Evolutionary conservation across 768 basidiomycete species (phyloP).

Genomic region (Kwoniella sp.): DNA sequence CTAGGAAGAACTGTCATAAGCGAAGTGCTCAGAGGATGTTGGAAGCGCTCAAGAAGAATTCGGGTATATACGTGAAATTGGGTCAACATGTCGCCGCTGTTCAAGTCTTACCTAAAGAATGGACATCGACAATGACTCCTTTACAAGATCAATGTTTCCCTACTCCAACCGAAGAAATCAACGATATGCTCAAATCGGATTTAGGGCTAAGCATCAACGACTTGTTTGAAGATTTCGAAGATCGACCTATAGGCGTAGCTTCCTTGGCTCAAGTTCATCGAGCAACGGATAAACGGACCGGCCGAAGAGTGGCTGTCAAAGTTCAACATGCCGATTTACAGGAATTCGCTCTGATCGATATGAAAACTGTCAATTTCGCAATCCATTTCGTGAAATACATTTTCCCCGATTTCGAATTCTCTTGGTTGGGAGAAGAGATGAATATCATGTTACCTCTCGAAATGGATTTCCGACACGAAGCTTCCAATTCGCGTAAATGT

Average conservation of each 20-base stretch:
- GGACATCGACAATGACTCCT: slow-evolving; percentile 61
- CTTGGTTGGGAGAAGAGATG: slow-evolving; percentile 95
- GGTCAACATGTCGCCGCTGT: slow-evolving; percentile 82
- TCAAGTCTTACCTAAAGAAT: slow-evolving; percentile 65
- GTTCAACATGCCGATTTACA: slow-evolving; percentile 87
- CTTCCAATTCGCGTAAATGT: slow-evolving; percentile 75
- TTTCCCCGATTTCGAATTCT: slow-evolving; percentile 95
- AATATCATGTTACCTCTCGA: slow-evolving; percentile 71
- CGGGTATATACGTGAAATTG: slow-evolving; percentile 59
- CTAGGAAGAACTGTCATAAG: slow-evolving; percentile 75
- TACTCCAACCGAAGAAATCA: slow-evolving; percentile 75
- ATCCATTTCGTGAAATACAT: slow-evolving; percentile 84
- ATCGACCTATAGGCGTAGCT: slow-evolving; percentile 87
- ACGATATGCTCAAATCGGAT: slow-evolving; percentile 74
- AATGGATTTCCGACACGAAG: slow-evolving; percentile 93
- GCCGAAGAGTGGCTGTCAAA: slow-evolving; percentile 74
- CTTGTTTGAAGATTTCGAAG: slow-evolving; percentile 82
- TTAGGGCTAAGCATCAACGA: slow-evolving; percentile 67
- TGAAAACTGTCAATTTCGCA: slow-evolving; percentile 57
- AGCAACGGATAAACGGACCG: slow-evolving; percentile 70
- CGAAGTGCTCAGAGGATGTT: slow-evolving; percentile 79
- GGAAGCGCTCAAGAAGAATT: slow-evolving; percentile 81
- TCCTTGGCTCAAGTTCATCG: slow-evolving; percentile 93
- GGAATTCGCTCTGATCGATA: slow-evolving; percentile 86
- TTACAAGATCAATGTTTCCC: slow-evolving; percentile 89